These are phyloP conservation scores for Suillus clintonianus DNA, from an alignment of 768 basidiomycete genomes.

Conservation along the genomic window DNA sequence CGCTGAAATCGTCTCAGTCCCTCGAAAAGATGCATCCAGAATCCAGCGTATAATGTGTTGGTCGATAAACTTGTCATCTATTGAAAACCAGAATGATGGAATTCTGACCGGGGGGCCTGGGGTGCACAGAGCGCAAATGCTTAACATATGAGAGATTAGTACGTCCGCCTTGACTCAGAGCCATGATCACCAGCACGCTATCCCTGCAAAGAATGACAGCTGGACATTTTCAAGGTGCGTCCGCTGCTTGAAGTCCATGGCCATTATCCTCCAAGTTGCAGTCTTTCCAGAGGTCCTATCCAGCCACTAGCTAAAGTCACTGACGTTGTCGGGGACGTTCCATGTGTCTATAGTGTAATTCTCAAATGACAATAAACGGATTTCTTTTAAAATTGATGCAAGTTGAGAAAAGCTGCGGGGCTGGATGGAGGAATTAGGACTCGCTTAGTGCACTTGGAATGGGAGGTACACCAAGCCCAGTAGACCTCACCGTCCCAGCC, in stretches of 20 bases:
- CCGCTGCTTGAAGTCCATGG: too few relatives aligned
- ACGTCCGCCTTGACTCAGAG: not conserved
- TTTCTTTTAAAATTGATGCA: too few relatives aligned
- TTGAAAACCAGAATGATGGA: not conserved
- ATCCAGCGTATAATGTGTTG: not conserved
- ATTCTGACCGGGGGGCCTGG: not conserved
- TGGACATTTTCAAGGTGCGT: too few relatives aligned
- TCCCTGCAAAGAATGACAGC: not conserved
- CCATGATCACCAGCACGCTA: not conserved
- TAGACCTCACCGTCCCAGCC: too few relatives aligned
- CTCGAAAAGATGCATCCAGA: not conserved
- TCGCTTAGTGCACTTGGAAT: too few relatives aligned
- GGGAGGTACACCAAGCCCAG: too few relatives aligned
- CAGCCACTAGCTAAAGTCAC: too few relatives aligned
- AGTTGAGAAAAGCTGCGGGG: too few relatives aligned
- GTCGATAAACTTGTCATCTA: not conserved
- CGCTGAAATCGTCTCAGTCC: not conserved
- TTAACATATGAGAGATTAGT: not conserved
- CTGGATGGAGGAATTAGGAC: not conserved
- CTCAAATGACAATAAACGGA: too few relatives aligned
- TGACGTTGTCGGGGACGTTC: too few relatives aligned
- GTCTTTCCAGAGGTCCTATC: not conserved
- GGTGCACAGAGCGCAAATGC: not conserved
- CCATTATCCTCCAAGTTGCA: too few relatives aligned
- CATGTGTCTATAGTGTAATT: too few relatives aligned